phyloP scores from a whole-genome alignment of 306 rosid genomes.

The Gastrolobium bilobum region DNA sequence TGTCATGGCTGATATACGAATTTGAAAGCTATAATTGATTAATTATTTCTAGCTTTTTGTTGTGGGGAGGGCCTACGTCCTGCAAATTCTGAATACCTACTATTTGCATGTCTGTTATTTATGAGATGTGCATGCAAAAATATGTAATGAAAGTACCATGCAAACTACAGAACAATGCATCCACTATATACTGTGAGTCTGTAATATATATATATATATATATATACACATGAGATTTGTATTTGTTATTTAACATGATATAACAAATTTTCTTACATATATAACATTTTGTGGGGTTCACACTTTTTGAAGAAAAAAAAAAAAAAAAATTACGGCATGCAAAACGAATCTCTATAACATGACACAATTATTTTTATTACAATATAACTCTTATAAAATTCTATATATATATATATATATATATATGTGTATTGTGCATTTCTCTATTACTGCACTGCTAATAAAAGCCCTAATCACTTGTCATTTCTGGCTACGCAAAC shows the following conservation, averaged over 20 bases:
- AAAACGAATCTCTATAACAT: no score
- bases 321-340: no score
- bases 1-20: slow-evolving; percentile 50
- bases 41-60: slow-evolving; percentile 68
- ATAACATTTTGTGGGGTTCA: no score
- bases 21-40: slow-evolving; percentile 78
- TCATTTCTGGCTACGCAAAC: slow-evolving; percentile 37
- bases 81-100: slow-evolving; percentile 59
- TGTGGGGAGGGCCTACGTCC: slow-evolving; percentile 58
- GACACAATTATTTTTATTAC: no score
- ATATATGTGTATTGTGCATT: slow-evolving; percentile 41
- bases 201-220: background rate
- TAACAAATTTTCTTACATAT: no score
- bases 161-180: slow-evolving; percentile 46
- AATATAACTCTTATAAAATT: no score
- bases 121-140: slow-evolving; percentile 60
- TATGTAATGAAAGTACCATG: slow-evolving; percentile 49
- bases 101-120: slow-evolving; percentile 59
- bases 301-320: no score
- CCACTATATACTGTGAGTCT: slow-evolving; percentile 44
- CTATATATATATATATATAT: no score
- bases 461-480: slow-evolving; percentile 51
- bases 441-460: slow-evolving; percentile 37
- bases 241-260: no score
- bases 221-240: no score